phyloP scores from a whole-genome alignment of 2,329 filamentous ascomycete species.

The Lasiodiplodia sp. region DNA sequence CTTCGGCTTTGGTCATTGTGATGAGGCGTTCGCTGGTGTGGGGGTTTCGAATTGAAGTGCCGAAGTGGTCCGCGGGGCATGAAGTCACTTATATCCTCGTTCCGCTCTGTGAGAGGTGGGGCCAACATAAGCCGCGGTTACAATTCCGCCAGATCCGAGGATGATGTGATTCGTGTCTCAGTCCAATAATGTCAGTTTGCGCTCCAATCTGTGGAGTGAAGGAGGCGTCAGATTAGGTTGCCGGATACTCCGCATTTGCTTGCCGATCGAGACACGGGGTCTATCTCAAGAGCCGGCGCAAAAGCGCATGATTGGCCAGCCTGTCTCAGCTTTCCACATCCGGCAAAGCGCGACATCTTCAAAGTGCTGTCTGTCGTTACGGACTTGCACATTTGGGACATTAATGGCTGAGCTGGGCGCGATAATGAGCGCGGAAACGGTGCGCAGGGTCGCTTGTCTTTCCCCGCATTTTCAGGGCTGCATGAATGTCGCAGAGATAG shows the following conservation, averaged over 20 bases:
- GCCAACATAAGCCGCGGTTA: background rate
- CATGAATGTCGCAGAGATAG: background rate
- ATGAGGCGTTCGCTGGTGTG: too few relatives aligned
- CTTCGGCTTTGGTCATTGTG: background rate
- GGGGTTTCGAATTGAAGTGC: background rate
- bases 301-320: conserved; percentile 13
- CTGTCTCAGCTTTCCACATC: background rate
- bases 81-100: conserved; percentile 3
- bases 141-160: conserved; percentile 11
- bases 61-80: too few relatives aligned
- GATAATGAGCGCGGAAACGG: conserved; percentile 4
- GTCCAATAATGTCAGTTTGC: conserved; percentile 7
- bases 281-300: conserved; percentile 1
- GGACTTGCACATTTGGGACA: background rate
- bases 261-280: background rate
- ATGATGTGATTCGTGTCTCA: too few relatives aligned
- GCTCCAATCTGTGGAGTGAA: background rate
- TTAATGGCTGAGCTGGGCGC: background rate
- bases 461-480: background rate
- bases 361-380: background rate
- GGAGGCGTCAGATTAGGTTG: background rate
- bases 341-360: background rate
- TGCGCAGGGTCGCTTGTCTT: background rate
- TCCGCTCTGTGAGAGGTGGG: background rate
- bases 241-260: conserved; percentile 3